phyloP scores from a whole-genome alignment of 139 green algal species.

The Tetraselmis striata region DNA sequence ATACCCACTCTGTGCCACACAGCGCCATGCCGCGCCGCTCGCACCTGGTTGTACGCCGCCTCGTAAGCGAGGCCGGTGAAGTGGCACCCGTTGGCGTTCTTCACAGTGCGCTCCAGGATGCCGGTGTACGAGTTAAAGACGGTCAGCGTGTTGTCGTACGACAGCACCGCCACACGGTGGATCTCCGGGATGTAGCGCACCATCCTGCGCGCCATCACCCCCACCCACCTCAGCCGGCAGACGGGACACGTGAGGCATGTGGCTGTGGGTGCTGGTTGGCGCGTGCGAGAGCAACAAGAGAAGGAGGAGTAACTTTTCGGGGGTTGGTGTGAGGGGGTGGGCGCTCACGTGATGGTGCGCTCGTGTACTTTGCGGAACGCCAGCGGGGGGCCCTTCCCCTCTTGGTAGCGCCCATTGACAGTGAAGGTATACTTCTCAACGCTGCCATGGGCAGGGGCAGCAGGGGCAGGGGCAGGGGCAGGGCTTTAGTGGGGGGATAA shows the following conservation, averaged over 20 bases:
- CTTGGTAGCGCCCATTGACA: not conserved
- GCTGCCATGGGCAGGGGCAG: too few species aligned
- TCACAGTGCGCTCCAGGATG: conserved; percentile 12
- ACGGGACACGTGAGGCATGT: too few species aligned
- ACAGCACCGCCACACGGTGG: conserved; percentile 36
- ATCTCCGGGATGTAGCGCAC: conserved; percentile 15
- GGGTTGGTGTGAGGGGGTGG: too few species aligned
- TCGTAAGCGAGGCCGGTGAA: conserved; percentile 45
- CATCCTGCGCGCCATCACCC: conserved; percentile 2
- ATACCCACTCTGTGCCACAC: too few species aligned
- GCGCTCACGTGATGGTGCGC: conserved; percentile 14
- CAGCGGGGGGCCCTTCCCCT: not conserved
- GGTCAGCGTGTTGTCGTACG: conserved; percentile 47
- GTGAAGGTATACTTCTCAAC: not conserved
- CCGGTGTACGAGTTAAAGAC: conserved; percentile 29
- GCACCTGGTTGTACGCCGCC: conserved; percentile 7
- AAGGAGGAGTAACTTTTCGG: too few species aligned
- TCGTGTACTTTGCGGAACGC: conserved; percentile 25
- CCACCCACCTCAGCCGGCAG: not conserved
- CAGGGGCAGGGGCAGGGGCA: too few species aligned
- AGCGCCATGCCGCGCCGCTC: too few species aligned
- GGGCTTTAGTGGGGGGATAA: too few species aligned
- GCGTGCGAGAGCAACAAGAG: not conserved
- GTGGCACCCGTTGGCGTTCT: conserved; percentile 41
- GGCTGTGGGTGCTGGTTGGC: too few species aligned